phyloP scores from a whole-genome alignment of 345 rosid genomes.

The Orychophragmus violaceus region DNA sequence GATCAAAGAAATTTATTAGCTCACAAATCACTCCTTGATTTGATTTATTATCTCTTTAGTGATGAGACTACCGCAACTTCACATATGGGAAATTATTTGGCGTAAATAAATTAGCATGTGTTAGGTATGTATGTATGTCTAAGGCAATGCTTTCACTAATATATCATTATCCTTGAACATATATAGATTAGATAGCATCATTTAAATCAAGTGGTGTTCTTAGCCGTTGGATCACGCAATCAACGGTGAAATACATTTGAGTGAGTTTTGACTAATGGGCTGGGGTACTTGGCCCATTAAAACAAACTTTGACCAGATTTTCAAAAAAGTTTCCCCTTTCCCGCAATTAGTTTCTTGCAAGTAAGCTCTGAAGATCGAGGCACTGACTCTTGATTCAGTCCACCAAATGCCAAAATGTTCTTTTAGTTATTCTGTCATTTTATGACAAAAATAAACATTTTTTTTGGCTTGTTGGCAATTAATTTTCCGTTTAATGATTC shows the following conservation, averaged over 20 bases:
- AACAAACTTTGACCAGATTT: neutral
- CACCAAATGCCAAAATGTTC: neutral
- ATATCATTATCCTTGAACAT: neutral
- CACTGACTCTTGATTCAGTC: neutral
- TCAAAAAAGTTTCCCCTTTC: neutral
- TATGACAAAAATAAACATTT: neutral
- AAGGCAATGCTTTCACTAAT: neutral
- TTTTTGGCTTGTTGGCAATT: neutral
- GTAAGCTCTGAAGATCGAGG: neutral
- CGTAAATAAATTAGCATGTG: neutral
- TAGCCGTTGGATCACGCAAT: slow-evolving; percentile 32
- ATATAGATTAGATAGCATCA: neutral
- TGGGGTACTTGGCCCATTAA: slow-evolving; percentile 17
- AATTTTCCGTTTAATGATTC: neutral
- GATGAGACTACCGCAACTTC: neutral
- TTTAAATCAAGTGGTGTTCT: slow-evolving; percentile 11
- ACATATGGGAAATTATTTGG: neutral
- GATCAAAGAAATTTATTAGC: neutral
- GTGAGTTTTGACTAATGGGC: slow-evolving; percentile 6
- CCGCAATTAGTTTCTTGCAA: slow-evolving; percentile 17
- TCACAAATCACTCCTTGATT: slow-evolving; percentile 7
- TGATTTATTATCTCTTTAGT: neutral
- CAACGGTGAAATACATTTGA: neutral
- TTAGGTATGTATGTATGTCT: neutral
- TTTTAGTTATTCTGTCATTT: neutral